These are phyloP conservation scores for Pugionium cornutum DNA, from an alignment of 345 rosid genomes.

Conservation along the genomic window DNA sequence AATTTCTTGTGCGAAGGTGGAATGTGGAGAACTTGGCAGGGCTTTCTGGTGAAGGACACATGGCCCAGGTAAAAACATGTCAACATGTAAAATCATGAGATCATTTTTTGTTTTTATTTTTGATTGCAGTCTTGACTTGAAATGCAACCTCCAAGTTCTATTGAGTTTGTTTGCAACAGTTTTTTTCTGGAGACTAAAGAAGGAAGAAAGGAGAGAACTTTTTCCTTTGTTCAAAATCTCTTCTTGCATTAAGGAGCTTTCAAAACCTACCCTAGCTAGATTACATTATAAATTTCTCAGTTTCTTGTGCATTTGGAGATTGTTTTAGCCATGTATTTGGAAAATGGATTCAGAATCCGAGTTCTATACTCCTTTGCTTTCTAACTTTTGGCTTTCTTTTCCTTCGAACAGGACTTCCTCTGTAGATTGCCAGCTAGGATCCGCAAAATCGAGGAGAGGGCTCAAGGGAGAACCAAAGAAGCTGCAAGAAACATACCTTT, in stretches of 20 bases:
- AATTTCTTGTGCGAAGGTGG: constrained; percentile 53
- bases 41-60: constrained; percentile 48
- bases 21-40: constrained; percentile 47
- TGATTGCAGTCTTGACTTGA: not conserved
- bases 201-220: not conserved
- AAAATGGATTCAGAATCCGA: not conserved
- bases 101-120: not conserved
- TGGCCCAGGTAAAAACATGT: constrained; percentile 41
- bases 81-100: constrained; percentile 20
- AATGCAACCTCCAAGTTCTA: not conserved
- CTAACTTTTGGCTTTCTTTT: constrained; percentile 1
- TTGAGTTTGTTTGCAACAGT: constrained; percentile 4
- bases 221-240: not conserved
- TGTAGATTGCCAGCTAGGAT: constrained; percentile 48
- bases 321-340: constrained; percentile 1
- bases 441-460: constrained; percentile 55
- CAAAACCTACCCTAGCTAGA: not conserved
- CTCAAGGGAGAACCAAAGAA: constrained; percentile 47
- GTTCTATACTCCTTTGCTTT: not conserved
- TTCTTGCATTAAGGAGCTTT: not conserved
- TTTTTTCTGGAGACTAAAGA: not conserved
- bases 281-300: not conserved
- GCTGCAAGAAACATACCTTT: constrained; percentile 44
- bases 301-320: constrained; percentile 12
- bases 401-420: constrained; percentile 43